These are phyloP conservation scores for Karstenula rhodostoma DNA, from an alignment of 2,329 filamentous ascomycete species.

Conservation along the genomic window DNA sequence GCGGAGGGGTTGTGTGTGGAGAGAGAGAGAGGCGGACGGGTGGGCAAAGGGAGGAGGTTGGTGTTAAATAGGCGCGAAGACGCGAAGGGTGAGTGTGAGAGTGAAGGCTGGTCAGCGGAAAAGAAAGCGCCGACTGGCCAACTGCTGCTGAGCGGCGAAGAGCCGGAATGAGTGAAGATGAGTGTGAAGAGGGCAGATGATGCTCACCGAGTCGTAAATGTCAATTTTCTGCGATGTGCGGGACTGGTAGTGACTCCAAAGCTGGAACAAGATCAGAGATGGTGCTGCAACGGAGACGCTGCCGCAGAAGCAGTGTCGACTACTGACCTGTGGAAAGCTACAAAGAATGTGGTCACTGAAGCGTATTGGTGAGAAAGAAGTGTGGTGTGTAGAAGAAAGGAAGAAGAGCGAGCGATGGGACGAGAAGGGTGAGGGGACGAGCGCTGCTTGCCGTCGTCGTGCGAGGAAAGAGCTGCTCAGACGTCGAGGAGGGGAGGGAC, in stretches of 20 bases:
- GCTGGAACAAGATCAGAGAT: constrained; percentile 30
- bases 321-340: constrained; percentile 53
- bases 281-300: background rate
- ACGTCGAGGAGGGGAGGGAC: constrained; percentile 25
- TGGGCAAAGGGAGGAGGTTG: background rate
- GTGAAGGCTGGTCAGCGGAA: constrained; percentile 5
- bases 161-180: constrained; percentile 19
- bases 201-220: constrained; percentile 51
- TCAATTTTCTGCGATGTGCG: constrained; percentile 51
- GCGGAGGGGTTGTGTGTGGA: background rate
- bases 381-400: constrained; percentile 42
- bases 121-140: constrained; percentile 10
- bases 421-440: constrained; percentile 11
- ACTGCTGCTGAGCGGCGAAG: constrained; percentile 4
- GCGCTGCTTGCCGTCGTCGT: constrained; percentile 32
- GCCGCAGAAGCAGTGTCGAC: constrained; percentile 11
- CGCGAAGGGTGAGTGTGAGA: constrained; percentile 33
- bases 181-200: constrained; percentile 17
- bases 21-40: background rate
- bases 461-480: constrained; percentile 39
- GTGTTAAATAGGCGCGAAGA: constrained; percentile 20
- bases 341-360: constrained; percentile 56
- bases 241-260: constrained; percentile 53
- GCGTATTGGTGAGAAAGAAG: constrained; percentile 52
- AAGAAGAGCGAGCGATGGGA: constrained; percentile 26